Evolutionary conservation across 257 asterid genomes (phyloP).

Genomic region (Anisodus tanguticus): DNA sequence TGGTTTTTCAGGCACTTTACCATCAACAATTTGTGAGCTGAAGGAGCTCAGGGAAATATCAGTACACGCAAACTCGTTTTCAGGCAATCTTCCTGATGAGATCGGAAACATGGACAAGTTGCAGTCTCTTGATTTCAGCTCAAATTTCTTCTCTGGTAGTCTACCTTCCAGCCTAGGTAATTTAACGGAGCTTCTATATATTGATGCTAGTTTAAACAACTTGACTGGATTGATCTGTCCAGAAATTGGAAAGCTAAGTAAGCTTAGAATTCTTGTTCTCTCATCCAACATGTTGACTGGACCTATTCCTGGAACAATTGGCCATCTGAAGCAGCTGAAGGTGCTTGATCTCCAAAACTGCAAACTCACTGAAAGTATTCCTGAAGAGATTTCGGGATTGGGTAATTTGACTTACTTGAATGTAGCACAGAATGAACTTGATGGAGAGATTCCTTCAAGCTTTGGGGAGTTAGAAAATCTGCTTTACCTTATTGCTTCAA

Average conservation of each 20-base stretch:
- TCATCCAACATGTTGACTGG: conserved; percentile 59
- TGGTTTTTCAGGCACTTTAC: conserved; percentile 57
- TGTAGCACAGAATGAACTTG: conserved; percentile 58
- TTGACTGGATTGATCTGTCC: conserved; percentile 49
- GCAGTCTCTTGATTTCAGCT: conserved; percentile 66
- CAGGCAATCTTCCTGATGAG: conserved; percentile 59
- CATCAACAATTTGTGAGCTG: conserved; percentile 56
- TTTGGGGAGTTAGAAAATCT: conserved; percentile 58
- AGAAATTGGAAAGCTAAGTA: conserved; percentile 56
- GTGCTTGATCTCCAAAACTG: conserved; percentile 58
- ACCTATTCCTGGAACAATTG: conserved; percentile 52
- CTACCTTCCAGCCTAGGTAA: conserved; percentile 58
- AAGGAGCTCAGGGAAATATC: conserved; percentile 59
- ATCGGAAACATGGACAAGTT: conserved; percentile 55
- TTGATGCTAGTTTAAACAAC: conserved; percentile 57
- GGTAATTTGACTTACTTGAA: conserved; percentile 56
- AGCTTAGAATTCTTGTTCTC: conserved; percentile 61
- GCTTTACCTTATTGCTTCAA: conserved; percentile 53
- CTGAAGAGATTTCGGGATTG: conserved; percentile 54
- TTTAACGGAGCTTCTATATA: conserved; percentile 50
- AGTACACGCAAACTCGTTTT: conserved; percentile 55
- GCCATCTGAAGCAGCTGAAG: conserved; percentile 50
- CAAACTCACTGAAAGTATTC: conserved; percentile 56
- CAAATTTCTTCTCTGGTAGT: conserved; percentile 61
- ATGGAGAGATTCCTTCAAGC: conserved; percentile 60